A percentile compares a stretch with the other conserved stretches of the same genome.
Evolutionary conservation across 805 yeast genomes (phyloP).

Genomic region (Cyberlindnera veronae): DNA sequence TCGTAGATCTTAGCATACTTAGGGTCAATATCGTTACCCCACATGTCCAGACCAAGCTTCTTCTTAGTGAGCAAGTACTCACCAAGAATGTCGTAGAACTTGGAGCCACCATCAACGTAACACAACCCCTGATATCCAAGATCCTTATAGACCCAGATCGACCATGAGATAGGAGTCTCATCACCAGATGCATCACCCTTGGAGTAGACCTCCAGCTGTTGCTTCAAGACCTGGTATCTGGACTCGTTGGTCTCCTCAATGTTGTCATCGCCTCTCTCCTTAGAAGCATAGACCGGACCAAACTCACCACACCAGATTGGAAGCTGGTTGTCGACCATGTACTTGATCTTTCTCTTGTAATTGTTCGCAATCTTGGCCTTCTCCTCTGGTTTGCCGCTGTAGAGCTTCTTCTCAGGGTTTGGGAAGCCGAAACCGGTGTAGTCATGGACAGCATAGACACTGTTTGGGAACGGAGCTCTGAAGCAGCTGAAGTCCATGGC

Average conservation of each 20-base stretch:
- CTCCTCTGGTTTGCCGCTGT: slow-evolving; percentile 35
- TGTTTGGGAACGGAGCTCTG: slow-evolving; percentile 39
- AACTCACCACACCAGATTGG: slow-evolving; percentile 57
- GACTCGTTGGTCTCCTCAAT: slow-evolving; percentile 36
- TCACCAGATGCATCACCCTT: slow-evolving; percentile 50
- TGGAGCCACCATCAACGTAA: slow-evolving; percentile 42
- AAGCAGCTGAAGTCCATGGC: slow-evolving; percentile 48
- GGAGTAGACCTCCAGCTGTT: slow-evolving; percentile 43
- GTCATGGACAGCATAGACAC: slow-evolving; percentile 52
- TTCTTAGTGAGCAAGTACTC: slow-evolving; percentile 42
- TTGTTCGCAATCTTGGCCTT: slow-evolving; percentile 34
- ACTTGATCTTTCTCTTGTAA: slow-evolving; percentile 43
- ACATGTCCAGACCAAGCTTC: slow-evolving; percentile 43
- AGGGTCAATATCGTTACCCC: slow-evolving; percentile 49
- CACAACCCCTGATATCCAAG: slow-evolving; percentile 50
- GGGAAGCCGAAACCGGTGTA: slow-evolving; percentile 48
- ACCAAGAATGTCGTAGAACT: slow-evolving; percentile 41
- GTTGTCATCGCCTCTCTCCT: slow-evolving; percentile 40
- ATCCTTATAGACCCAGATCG: slow-evolving; percentile 53
- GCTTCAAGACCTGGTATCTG: slow-evolving; percentile 42
- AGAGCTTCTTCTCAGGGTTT: slow-evolving; percentile 29
- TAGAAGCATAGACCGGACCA: slow-evolving; percentile 47
- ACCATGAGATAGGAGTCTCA: slow-evolving; percentile 44
- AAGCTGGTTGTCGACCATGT: slow-evolving; percentile 36
- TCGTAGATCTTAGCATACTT: slow-evolving; percentile 36